Evolutionary conservation across 805 yeast genomes (phyloP).

Genomic region (Candida peoriensis): DNA sequence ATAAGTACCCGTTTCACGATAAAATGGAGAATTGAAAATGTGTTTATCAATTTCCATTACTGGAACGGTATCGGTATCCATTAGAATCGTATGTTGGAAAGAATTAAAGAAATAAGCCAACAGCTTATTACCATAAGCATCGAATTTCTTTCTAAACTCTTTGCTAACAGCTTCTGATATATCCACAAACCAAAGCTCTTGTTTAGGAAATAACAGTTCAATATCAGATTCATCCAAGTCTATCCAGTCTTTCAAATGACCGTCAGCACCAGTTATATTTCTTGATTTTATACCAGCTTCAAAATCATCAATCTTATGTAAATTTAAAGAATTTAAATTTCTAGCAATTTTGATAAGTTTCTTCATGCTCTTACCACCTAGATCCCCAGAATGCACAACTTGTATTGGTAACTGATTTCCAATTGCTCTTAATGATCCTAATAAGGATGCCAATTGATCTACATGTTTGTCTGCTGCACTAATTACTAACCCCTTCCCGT

Average conservation of each 20-base stretch:
- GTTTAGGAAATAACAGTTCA: slow-evolving; percentile 23
- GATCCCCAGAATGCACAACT: slow-evolving; percentile 31
- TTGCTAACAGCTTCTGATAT: slow-evolving; percentile 21
- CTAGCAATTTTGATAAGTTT: slow-evolving; percentile 26
- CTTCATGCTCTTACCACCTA: slow-evolving; percentile 29
- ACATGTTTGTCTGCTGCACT: slow-evolving; percentile 27
- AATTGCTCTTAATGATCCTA: slow-evolving; percentile 36
- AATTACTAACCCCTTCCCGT: slow-evolving; percentile 31
- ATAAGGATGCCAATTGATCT: slow-evolving; percentile 23
- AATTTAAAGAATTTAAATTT: no score
- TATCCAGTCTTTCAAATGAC: no score
- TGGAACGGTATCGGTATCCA: slow-evolving; percentile 49
- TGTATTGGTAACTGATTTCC: slow-evolving; percentile 37
- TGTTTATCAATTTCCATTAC: slow-evolving; percentile 33
- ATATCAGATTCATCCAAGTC: no score
- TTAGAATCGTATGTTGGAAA: slow-evolving; percentile 42
- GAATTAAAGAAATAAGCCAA: slow-evolving; percentile 43
- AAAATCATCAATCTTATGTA: no score
- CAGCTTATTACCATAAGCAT: slow-evolving; percentile 40
- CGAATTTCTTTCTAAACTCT: slow-evolving; percentile 22
- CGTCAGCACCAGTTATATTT: no score
- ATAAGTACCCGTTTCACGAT: slow-evolving; percentile 29
- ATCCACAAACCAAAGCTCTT: slow-evolving; percentile 39
- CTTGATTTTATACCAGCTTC: no score
- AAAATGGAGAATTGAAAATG: slow-evolving; percentile 29